A percentile compares a stretch with the other conserved stretches of the same genome.
These are phyloP conservation scores for Asclepias syriaca DNA, from an alignment of 257 asterid genomes.

Conservation along the genomic window DNA sequence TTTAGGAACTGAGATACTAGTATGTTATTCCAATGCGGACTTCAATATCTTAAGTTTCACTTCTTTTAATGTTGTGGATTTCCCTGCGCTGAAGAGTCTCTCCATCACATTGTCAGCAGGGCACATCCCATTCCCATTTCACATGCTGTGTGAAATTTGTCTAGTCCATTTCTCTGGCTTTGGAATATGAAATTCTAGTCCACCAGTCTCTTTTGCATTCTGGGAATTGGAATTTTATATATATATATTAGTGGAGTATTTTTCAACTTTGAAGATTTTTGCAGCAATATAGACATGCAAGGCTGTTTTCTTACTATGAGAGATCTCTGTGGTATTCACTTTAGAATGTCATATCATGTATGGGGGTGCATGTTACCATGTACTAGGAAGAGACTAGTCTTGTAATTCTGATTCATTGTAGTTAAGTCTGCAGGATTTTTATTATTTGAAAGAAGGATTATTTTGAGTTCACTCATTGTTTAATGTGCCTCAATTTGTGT, in stretches of 20 bases:
- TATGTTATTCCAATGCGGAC: too few relatives aligned
- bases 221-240: neutral
- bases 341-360: neutral
- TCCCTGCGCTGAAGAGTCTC: neutral
- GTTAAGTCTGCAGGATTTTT: neutral
- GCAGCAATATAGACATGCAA: neutral
- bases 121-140: neutral
- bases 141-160: neutral
- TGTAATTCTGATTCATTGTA: neutral
- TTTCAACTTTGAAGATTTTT: neutral
- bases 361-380: neutral
- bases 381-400: neutral
- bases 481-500: neutral
- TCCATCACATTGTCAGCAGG: neutral
- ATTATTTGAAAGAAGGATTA: neutral
- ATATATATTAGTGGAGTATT: neutral
- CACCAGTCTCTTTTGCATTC: neutral
- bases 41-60: neutral
- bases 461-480: neutral
- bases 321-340: neutral
- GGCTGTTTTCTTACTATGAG: neutral
- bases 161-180: neutral
- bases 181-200: neutral
- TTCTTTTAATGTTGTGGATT: neutral
- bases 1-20: too few relatives aligned